Evolutionary conservation across 805 yeast species (phyloP), one percentile per base, ranked within the genome.

Genomic region (Ogataea nonfermentans): DNA sequence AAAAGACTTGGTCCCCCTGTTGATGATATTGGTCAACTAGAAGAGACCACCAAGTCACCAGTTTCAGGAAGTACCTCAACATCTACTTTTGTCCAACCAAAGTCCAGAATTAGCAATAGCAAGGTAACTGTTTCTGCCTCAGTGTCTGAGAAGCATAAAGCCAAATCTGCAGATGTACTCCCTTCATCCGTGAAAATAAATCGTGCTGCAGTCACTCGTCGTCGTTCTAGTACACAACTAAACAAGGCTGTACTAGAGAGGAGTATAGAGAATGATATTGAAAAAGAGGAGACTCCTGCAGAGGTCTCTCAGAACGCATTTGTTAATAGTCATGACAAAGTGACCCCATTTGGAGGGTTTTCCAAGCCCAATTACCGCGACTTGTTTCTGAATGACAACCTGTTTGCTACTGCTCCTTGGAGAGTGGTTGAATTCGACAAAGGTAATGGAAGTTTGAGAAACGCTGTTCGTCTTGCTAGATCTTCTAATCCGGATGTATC

Each of bases 391-490:
- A 66, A 67, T 26, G 55, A 63, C n/a, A 71, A 70, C 41, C 61
- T 77, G 11, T 78, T 77, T 56, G 75, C 71, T 32, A 64, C 66
- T 9, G 79, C 87, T 5, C 84, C 86, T 4, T 88, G 95, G 95
- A 67, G 70, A 28, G 77, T 90, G 19, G 81, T 78, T 2, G 74
- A 74, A n/a, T 76, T 79, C 29, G 70, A 65, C 6, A 79, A 79
- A 48, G 96, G 97, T 6, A 93, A 93, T 56, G 95, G 90, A 23
- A 93, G 96, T 7, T 71, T 93, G 53, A 76, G 78, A 46, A 91
- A 93, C 50, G 96, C 98, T 0, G 76, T 93, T 11, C 72, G 74
- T 33, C 65, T 82, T 6, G 83, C 91, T 0, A 56, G 74, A 10
- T 56, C 61, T 14, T 63, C 71, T 24, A 57, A 68, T 1, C 19